Base-by-base conservation (phyloP, 352 stramenopile species). In the Phytophthora ohioensis region DNA sequence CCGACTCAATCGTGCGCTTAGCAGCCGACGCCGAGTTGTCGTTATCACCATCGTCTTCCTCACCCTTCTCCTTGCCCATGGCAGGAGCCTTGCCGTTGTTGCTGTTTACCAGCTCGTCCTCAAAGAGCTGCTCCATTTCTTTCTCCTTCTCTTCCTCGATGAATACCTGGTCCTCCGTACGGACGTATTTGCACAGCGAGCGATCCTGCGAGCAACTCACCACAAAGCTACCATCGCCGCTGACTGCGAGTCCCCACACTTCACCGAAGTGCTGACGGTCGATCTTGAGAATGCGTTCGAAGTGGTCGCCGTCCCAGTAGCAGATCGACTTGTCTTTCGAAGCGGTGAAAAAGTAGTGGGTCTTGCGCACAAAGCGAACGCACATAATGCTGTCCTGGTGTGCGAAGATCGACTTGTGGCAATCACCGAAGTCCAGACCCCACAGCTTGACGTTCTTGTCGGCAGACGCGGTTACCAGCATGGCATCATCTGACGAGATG, bases 391-490 rank as follows among this genome's bases (percentile, higher is more conserved):
- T 98, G 71, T 99, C 98, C 71, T 98, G 90, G 79, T 99, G 98
- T 36, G 97, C 98, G 70, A 99, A 98, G 64, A 99, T 93, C 35
- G 96, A 99, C 61, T 98, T 97, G 87, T 99, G 98, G 71, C 98
- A 99, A 79, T 99, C 98, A 55, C 98, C 98, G 84, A 99, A 99
- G 78, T 99, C 98, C 15, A 99, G 82, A 11, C 98, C 98, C 97
- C 98, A 99, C 35, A 99, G 88, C 76, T 99, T 99, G 49, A 99
- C 94, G 57, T 98, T 99, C 75, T 99, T 99, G 78, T 99, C 98
- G 4, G 98, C 98, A 48, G 94, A 98, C 32, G 91, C 97, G 12
- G 97, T 99, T 43, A 98, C 98, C 5, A 99, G 85, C 78, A 99
- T 97, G 9, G 92, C 85, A 76, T 99, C 96, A 79, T 99, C 98